Conservation (phyloP, 192 early-diverging fungal species). For the Piromyces finnis region DNA sequence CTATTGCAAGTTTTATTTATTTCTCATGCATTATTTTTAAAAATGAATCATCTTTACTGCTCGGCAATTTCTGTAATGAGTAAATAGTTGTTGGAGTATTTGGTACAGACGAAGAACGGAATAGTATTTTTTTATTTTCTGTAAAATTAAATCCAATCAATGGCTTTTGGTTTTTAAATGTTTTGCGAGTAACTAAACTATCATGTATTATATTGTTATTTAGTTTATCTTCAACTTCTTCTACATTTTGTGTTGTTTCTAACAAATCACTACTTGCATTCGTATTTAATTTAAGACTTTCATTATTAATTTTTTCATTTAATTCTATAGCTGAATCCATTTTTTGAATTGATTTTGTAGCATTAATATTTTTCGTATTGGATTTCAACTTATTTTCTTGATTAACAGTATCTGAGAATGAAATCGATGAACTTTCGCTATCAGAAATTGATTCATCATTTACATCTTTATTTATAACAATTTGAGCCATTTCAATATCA, state of each 20-base stretch:
- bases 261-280: background rate
- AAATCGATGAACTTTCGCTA: background rate
- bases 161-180: background rate
- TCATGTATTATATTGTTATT: background rate
- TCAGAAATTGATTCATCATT: background rate
- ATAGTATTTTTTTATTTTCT: background rate
- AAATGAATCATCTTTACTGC: background rate
- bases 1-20: background rate
- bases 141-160: background rate
- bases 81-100: background rate
- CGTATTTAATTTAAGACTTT: background rate
- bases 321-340: background rate
- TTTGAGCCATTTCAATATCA: background rate
- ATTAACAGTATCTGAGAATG: background rate
- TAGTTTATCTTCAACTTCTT: no score
- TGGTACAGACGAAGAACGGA: background rate
- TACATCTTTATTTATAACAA: background rate
- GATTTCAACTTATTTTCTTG: background rate
- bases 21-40: background rate
- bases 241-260: background rate
- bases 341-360: background rate
- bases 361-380: background rate
- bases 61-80: background rate
- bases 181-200: background rate
- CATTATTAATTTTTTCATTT: background rate